Conservation (phyloP, 2,329 filamentous ascomycete species). For the Aspergillus pseudoterreus region DNA sequence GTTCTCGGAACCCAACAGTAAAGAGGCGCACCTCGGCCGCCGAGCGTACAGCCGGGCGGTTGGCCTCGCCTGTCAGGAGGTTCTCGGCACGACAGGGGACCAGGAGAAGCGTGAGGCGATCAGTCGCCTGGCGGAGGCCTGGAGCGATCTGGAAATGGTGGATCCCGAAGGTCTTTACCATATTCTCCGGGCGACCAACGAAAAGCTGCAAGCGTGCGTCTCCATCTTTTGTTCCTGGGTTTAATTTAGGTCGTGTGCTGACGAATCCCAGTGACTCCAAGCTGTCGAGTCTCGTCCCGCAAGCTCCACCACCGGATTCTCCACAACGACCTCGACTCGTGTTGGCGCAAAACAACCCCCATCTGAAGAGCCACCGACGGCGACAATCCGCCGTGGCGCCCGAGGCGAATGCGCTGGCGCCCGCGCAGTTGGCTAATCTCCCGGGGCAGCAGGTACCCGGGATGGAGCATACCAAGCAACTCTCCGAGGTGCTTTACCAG, state of each 20-base stretch:
- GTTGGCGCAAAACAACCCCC: slow-evolving; percentile 77
- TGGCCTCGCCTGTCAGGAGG: slow-evolving; percentile 78
- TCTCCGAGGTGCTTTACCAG: slow-evolving; percentile 85
- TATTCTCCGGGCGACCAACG: slow-evolving; percentile 71
- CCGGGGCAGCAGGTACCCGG: slow-evolving; percentile 62
- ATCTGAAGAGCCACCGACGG: slow-evolving; percentile 72
- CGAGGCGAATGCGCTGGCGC: slow-evolving; percentile 35
- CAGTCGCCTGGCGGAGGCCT: slow-evolving; percentile 78
- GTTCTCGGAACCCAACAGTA: slow-evolving; percentile 48
- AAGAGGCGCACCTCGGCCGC: slow-evolving; percentile 79
- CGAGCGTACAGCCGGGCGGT: slow-evolving; percentile 77
- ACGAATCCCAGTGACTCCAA: slow-evolving; percentile 32
- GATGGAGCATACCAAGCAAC: slow-evolving; percentile 87
- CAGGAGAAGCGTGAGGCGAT: slow-evolving; percentile 77
- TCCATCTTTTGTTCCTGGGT: slow-evolving; percentile 2
- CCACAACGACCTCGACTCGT: slow-evolving; percentile 62
- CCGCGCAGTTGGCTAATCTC: slow-evolving; percentile 41
- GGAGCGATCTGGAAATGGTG: slow-evolving; percentile 75
- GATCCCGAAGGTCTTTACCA: slow-evolving; percentile 90
- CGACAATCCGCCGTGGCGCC: slow-evolving; percentile 50
- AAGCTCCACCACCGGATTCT: slow-evolving; percentile 36
- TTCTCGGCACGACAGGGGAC: slow-evolving; percentile 72
- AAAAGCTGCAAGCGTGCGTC: slow-evolving; percentile 58
- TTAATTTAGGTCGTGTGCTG: slow-evolving; percentile 5
- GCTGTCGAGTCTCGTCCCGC: slow-evolving; percentile 37